These are phyloP conservation scores for Claviceps capensis DNA, from an alignment of 2,329 filamentous ascomycete genomes.

Conservation along the genomic window DNA sequence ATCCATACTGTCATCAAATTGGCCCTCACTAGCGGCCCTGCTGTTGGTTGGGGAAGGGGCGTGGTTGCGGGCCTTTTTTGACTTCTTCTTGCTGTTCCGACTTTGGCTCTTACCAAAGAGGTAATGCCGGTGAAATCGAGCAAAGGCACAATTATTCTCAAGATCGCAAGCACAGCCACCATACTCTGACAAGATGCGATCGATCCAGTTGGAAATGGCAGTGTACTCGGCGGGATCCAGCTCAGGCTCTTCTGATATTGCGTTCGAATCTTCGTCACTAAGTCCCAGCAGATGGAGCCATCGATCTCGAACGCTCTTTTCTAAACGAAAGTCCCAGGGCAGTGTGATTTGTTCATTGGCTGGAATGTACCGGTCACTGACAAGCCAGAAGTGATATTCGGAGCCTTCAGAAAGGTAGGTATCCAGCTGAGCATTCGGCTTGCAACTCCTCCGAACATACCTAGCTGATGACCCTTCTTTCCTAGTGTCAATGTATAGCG, in stretches of 20 bases:
- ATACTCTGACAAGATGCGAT: constrained; percentile 59
- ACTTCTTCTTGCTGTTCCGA: constrained; percentile 34
- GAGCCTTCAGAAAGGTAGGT: constrained; percentile 67
- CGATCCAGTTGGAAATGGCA: constrained; percentile 49
- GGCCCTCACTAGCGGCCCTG: constrained; percentile 49
- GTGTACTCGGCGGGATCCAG: constrained; percentile 47
- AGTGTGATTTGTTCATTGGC: constrained; percentile 49
- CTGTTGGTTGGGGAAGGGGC: constrained; percentile 50
- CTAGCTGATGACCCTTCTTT: constrained; percentile 75
- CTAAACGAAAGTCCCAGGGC: constrained; percentile 54
- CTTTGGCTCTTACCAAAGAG: constrained; percentile 29
- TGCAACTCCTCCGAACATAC: constrained; percentile 85
- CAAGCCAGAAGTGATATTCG: constrained; percentile 86
- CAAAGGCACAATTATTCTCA: constrained; percentile 48
- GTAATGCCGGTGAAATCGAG: constrained; percentile 47
- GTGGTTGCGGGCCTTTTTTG: constrained; percentile 39
- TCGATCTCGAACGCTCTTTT: constrained; percentile 37
- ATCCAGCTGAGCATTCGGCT: constrained; percentile 76
- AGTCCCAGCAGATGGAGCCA: constrained; percentile 48
- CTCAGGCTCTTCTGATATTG: constrained; percentile 35
- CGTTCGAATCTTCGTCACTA: constrained; percentile 40
- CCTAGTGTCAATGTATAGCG: constrained; percentile 85
- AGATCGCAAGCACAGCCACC: constrained; percentile 66
- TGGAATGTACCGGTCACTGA: constrained; percentile 64
- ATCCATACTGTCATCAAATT: constrained; percentile 39